A percentile compares a stretch with the other conserved stretches of the same genome.
Conservation (phyloP, 257 asterid species). For the Lithospermum erythrorhizon region DNA sequence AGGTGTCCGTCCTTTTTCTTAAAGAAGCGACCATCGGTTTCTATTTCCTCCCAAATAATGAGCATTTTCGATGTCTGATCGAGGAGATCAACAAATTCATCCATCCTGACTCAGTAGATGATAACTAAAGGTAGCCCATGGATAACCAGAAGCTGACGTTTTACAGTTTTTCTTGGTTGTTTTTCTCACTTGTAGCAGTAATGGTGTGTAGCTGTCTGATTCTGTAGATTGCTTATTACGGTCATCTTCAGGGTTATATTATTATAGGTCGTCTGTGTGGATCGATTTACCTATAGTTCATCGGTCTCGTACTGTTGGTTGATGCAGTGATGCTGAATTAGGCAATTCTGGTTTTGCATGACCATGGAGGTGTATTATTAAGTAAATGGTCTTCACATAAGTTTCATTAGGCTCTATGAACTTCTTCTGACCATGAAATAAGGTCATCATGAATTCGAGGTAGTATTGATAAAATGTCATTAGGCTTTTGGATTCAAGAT, state of each 20-base stretch:
- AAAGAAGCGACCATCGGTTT: constrained; percentile 78
- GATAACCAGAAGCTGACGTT: not conserved
- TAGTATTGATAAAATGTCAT: not conserved
- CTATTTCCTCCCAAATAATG: constrained; percentile 78
- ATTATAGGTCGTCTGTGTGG: not conserved
- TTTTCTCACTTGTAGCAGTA: not conserved
- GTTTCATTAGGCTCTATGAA: not conserved
- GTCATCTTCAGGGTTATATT: not conserved
- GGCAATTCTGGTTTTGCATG: no score
- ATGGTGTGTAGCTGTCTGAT: not conserved
- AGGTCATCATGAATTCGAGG: not conserved
- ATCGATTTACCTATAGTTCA: not conserved
- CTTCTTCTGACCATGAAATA: not conserved
- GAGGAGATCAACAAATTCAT: constrained; percentile 47
- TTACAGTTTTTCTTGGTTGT: not conserved
- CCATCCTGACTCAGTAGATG: constrained; percentile 18
- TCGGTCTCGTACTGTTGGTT: not conserved
- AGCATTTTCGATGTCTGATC: constrained; percentile 56
- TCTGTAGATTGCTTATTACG: not conserved
- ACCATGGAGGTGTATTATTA: no score
- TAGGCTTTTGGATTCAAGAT: not conserved
- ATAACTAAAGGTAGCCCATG: not conserved
- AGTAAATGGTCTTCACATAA: not conserved
- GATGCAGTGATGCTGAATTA: no score
- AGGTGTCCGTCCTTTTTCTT: constrained; percentile 43